Evolutionary conservation across 306 rosid genomes (phyloP).

Genomic region (Fragaria vesca): DNA sequence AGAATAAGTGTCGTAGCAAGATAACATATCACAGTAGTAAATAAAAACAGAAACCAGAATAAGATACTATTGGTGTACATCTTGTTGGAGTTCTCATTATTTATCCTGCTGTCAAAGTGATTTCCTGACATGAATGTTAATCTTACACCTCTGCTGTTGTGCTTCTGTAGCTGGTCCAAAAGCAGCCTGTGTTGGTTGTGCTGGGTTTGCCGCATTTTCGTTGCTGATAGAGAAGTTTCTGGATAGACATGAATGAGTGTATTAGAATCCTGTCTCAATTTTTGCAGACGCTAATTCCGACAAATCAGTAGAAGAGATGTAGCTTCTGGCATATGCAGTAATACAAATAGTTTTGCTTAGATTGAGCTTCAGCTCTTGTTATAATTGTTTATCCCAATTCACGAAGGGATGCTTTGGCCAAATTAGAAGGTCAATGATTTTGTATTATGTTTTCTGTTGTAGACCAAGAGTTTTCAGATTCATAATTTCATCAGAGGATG

Average conservation of each 20-base stretch:
- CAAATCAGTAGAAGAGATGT: slow-evolving; percentile 16
- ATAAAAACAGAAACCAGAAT: background rate
- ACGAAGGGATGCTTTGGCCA: background rate
- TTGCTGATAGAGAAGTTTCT: slow-evolving; percentile 79
- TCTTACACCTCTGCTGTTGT: slow-evolving; percentile 21
- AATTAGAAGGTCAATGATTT: background rate
- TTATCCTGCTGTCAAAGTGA: background rate
- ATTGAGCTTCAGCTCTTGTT: slow-evolving; percentile 2
- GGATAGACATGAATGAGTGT: slow-evolving; percentile 64
- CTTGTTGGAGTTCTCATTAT: background rate
- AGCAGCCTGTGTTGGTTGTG: slow-evolving; percentile 92
- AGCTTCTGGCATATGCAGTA: slow-evolving; percentile 6
- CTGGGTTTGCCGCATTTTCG: slow-evolving; percentile 92
- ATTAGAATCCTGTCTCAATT: slow-evolving; percentile 16
- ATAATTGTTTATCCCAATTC: slow-evolving; percentile 8
- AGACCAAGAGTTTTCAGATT: background rate
- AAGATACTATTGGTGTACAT: background rate
- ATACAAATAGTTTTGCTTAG: background rate
- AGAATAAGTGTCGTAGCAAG: background rate
- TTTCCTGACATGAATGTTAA: slow-evolving; percentile 4
- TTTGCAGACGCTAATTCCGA: slow-evolving; percentile 21
- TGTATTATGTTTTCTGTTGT: slow-evolving; percentile 2
- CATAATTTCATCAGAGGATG: slow-evolving; percentile 12
- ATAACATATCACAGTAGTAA: background rate
- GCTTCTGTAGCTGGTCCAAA: slow-evolving; percentile 77